phyloP scores from a whole-genome alignment of 768 basidiomycete species.

The Pisolithus orientalis region DNA sequence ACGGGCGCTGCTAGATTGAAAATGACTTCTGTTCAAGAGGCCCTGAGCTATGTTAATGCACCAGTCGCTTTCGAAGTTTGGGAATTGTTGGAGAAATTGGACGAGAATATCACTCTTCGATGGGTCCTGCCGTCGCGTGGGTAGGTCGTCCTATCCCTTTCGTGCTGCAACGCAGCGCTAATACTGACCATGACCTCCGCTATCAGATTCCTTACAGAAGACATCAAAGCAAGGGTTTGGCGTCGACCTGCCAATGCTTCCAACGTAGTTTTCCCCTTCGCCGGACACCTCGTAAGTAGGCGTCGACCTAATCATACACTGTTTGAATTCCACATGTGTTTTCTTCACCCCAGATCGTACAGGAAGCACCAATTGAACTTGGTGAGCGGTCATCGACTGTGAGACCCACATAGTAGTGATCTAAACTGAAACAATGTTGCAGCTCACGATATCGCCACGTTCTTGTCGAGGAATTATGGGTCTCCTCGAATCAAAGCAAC shows the following conservation, averaged over 20 bases:
- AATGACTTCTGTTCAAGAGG: slow-evolving; percentile 62
- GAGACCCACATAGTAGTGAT: not conserved
- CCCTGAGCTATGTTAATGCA: slow-evolving; percentile 48
- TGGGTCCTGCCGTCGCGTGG: slow-evolving; percentile 22
- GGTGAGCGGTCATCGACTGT: slow-evolving; percentile 11
- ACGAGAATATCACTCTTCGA: slow-evolving; percentile 20
- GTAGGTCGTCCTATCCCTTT: slow-evolving; percentile 5
- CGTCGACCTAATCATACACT: not conserved
- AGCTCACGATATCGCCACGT: slow-evolving; percentile 16
- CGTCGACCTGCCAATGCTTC: no score
- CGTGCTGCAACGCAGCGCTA: not conserved
- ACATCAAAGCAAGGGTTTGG: no score
- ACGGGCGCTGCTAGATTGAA: slow-evolving; percentile 50
- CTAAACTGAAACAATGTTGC: not conserved
- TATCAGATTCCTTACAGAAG: slow-evolving; percentile 6
- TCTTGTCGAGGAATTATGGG: slow-evolving; percentile 13
- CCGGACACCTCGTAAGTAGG: no score
- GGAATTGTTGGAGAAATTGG: slow-evolving; percentile 20
- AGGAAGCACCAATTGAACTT: slow-evolving; percentile 25
- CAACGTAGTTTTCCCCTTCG: no score
- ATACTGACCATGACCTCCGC: not conserved
- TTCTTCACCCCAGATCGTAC: slow-evolving; percentile 14
- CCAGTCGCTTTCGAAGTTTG: slow-evolving; percentile 17
- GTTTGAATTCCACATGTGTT: not conserved
- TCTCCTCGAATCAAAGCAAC: not conserved